Conservation (phyloP, 495 filamentous ascomycete genomes). For the Aspergillus homomorphus region DNA sequence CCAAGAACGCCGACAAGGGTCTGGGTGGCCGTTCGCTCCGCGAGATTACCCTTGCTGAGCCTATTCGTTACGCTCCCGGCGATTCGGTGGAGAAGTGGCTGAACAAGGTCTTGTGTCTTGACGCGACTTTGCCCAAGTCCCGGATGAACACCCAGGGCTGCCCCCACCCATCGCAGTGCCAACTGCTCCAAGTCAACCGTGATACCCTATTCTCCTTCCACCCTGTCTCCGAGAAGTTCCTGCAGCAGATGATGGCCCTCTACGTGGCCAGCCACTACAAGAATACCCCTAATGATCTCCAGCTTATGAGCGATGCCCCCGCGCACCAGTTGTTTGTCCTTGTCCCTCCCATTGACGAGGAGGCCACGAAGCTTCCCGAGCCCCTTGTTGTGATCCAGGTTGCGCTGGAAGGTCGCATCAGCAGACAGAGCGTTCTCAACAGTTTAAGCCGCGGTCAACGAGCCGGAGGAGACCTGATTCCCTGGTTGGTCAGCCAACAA, state of each 20-base stretch:
- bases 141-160: constrained; percentile 73
- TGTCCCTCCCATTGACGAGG: constrained; percentile 79
- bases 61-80: constrained; percentile 89
- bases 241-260: constrained; percentile 96
- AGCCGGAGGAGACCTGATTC: constrained; percentile 92
- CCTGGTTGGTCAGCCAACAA: constrained; percentile 97
- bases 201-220: constrained; percentile 99
- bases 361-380: constrained; percentile 76
- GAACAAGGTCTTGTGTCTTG: constrained; percentile 89
- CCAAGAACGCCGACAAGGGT: constrained; percentile 59
- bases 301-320: constrained; percentile 96
- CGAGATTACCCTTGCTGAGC: constrained; percentile 89
- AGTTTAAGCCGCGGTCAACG: constrained; percentile 84
- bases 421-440: constrained; percentile 84
- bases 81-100: constrained; percentile 96
- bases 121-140: constrained; percentile 80
- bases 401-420: constrained; percentile 91
- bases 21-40: constrained; percentile 58
- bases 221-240: constrained; percentile 92
- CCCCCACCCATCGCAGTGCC: constrained; percentile 85
- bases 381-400: constrained; percentile 94
- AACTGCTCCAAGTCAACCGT: constrained; percentile 89
- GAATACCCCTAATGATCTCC: constrained; percentile 96
- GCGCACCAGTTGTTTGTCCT: constrained; percentile 96
- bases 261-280: constrained; percentile 99